A percentile compares a stretch with the other conserved stretches of the same genome.
Conservation (phyloP, 1,139 yeast species). For the Kodamaea sp. region DNA sequence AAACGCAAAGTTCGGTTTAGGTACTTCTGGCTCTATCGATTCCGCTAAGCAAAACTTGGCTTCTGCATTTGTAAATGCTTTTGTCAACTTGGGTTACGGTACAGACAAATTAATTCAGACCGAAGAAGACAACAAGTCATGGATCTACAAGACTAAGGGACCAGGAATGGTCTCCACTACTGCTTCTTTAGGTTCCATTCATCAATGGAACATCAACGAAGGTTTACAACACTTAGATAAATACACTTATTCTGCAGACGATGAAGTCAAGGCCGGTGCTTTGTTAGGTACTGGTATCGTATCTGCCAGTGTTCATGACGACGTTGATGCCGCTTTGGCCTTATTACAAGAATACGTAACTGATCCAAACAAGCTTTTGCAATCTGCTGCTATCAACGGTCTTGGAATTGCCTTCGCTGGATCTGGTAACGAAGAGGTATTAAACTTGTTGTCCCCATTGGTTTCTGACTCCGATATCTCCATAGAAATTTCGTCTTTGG, state of each 20-base stretch:
- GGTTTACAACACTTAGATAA: slow-evolving; percentile 91
- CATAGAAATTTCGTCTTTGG: slow-evolving; percentile 79
- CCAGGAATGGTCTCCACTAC: slow-evolving; percentile 93
- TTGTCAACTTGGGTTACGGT: slow-evolving; percentile 88
- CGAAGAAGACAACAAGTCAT: slow-evolving; percentile 68
- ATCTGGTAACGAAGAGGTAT: slow-evolving; percentile 81
- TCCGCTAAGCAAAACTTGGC: slow-evolving; percentile 96
- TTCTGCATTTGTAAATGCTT: slow-evolving; percentile 90
- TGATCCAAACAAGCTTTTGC: slow-evolving; percentile 52
- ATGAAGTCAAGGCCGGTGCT: slow-evolving; percentile 94
- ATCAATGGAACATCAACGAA: slow-evolving; percentile 88
- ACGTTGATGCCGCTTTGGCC: slow-evolving; percentile 89
- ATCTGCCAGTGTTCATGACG: slow-evolving; percentile 95
- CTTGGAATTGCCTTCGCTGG: slow-evolving; percentile 96
- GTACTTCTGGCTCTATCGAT: slow-evolving; percentile 71
- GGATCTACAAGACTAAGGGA: slow-evolving; percentile 93
- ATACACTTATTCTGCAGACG: slow-evolving; percentile 82
- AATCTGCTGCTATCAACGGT: slow-evolving; percentile 84
- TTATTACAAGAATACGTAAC: slow-evolving; percentile 77
- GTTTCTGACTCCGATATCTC: slow-evolving; percentile 77
- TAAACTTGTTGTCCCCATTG: slow-evolving; percentile 77
- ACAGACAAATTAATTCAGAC: slow-evolving; percentile 79
- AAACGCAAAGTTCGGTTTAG: slow-evolving; percentile 56
- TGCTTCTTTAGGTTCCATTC: slow-evolving; percentile 86
- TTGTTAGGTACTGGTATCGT: slow-evolving; percentile 92